These are phyloP conservation scores for Desmodesmus armatus DNA, from an alignment of 139 green algal species.

Conservation along the genomic window DNA sequence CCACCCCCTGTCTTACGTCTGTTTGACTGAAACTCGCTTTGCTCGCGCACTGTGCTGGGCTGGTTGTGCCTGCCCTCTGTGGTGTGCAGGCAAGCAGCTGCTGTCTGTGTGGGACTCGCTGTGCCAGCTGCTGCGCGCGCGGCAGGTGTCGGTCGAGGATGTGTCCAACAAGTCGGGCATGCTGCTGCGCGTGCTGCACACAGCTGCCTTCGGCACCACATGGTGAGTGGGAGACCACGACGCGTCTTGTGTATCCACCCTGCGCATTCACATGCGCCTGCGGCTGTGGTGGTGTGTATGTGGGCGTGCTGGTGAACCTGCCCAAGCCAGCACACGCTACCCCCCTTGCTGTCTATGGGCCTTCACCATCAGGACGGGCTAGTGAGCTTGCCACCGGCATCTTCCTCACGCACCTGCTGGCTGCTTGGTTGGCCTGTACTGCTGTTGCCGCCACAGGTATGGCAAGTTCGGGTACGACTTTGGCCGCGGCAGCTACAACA, in stretches of 20 bases:
- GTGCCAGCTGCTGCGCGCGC: slow-evolving; percentile 81
- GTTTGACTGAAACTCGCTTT: not conserved
- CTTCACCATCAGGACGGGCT: too few species aligned
- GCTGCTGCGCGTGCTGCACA: slow-evolving; percentile 92
- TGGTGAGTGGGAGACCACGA: slow-evolving; percentile 80
- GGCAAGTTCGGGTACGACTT: slow-evolving; percentile 94
- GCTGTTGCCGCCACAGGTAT: slow-evolving; percentile 72
- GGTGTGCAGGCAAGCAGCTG: slow-evolving; percentile 82
- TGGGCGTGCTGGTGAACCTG: not conserved
- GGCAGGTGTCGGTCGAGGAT: slow-evolving; percentile 87
- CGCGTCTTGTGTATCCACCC: too few species aligned
- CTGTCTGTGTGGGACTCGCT: slow-evolving; percentile 95
- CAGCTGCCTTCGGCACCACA: slow-evolving; percentile 74
- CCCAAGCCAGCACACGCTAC: not conserved
- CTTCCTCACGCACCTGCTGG: not conserved
- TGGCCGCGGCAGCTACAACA: slow-evolving; percentile 89
- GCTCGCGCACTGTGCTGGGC: not conserved
- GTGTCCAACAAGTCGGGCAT: slow-evolving; percentile 93
- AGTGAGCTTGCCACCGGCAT: too few species aligned
- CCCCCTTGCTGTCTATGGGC: too few species aligned
- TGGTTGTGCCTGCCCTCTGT: slow-evolving; percentile 28
- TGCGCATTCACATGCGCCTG: too few species aligned
- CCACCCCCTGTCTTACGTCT: too few species aligned
- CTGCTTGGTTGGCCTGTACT: not conserved
- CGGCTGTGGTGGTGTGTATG: not conserved